These are phyloP conservation scores for Grammothele lineata DNA, from an alignment of 768 basidiomycete species.

Conservation along the genomic window DNA sequence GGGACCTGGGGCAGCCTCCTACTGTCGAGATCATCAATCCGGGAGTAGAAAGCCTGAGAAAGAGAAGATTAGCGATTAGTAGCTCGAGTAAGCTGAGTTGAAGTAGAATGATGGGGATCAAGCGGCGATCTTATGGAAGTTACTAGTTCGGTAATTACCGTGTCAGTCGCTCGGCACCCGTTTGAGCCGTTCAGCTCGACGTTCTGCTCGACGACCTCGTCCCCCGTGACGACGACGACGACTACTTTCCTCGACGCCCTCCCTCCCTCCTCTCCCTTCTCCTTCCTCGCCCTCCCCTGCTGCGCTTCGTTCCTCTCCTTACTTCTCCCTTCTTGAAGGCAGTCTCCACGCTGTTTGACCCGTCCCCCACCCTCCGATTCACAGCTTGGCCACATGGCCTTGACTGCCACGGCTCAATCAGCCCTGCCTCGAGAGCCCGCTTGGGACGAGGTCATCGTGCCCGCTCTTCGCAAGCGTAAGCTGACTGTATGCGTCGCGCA, in stretches of 20 bases:
- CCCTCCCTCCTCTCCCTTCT: background rate
- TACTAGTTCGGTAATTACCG: too few species aligned
- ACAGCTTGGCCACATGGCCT: constrained; percentile 31
- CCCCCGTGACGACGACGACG: constrained; percentile 8
- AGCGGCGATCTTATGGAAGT: too few species aligned
- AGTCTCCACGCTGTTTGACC: constrained; percentile 13
- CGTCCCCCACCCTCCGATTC: constrained; percentile 12
- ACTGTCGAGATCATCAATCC: too few species aligned
- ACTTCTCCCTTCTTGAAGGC: constrained; percentile 17
- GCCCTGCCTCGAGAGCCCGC: constrained; percentile 40
- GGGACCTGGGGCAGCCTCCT: too few species aligned
- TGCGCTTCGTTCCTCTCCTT: constrained; percentile 18
- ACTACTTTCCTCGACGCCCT: background rate
- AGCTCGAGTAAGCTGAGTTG: too few species aligned
- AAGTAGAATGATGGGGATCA: too few species aligned
- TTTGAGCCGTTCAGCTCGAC: constrained; percentile 3
- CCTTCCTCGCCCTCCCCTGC: constrained; percentile 10
- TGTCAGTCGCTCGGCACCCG: background rate
- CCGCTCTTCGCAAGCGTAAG: constrained; percentile 72
- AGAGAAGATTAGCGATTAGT: too few species aligned
- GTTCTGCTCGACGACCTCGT: constrained; percentile 8
- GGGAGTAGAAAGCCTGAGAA: too few species aligned
- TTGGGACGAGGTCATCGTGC: constrained; percentile 84
- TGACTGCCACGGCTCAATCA: constrained; percentile 38
- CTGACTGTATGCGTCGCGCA: background rate